Base-by-base conservation (phyloP, 441 rosid genomes). In the Jatropha multifida region DNA sequence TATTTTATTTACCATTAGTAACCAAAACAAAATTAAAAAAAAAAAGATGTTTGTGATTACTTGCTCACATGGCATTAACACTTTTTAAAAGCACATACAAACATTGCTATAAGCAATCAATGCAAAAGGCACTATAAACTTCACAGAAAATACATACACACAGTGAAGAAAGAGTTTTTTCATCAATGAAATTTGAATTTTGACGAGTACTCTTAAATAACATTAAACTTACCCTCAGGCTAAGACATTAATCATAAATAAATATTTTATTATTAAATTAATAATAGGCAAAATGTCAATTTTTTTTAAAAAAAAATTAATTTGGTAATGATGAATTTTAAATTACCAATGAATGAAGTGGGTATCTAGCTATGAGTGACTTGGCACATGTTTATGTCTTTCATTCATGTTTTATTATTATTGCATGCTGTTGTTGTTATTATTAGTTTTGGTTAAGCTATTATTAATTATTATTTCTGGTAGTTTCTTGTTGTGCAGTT, bases 331-430 rank as follows among this genome's bases (percentile, higher is more conserved):
- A 55, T 51, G 46, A 55, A 32, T 55, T 20, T 72, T 68, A 71
- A 59, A 68, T 26, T 58, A 66, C 41, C 59, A 77, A 69, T 68
- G 71, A 77, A 68, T 60, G 41, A 68, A 66, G 73, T 68, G 71
- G 72, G 65, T 73, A 13, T 17, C 27, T 69, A 68, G 59, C 26
- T 4, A 65, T 81, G 68, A 81, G 69, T 75, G 27, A 78, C 52
- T 42, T 41, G 64, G 74, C 81, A 84, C 84, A 81, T 79, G 79
- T 60, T 81, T 23, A 26, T 79, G 83, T 55, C 76, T 70, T 13
- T 72, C 37, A 54, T 69, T 71, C 55, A 41, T 63, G 37, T 69
- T 41, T 56, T 70, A 72, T 68, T 54, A 68, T 56, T 46, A 49
- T 63, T 68, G 49, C 74, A 61, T 61, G 41, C 41, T 41, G 40